Evolutionary conservation across 2,329 filamentous ascomycete genomes (phyloP).

Genomic region (Aspergillus sp.): DNA sequence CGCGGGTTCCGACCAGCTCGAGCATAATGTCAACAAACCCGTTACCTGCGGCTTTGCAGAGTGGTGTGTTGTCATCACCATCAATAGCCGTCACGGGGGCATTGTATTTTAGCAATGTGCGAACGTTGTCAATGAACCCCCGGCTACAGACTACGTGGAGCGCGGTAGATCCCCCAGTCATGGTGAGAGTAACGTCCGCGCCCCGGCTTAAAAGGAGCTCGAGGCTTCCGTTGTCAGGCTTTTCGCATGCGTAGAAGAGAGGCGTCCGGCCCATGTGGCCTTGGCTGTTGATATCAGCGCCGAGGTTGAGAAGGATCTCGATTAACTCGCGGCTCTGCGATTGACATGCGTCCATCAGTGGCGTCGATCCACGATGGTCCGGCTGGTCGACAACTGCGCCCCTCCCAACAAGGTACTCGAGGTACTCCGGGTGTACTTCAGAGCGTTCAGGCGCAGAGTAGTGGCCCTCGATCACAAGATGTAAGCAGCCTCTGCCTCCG

Average conservation of each 20-base stretch:
- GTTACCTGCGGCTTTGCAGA: background rate
- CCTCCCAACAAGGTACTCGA: background rate
- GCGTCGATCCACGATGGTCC: background rate
- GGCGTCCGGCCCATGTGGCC: background rate
- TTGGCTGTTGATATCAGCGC: background rate
- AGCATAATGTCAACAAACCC: background rate
- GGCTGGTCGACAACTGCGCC: background rate
- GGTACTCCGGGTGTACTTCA: background rate
- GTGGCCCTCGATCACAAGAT: background rate
- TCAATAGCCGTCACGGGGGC: background rate
- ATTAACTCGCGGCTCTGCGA: background rate
- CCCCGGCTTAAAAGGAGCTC: background rate
- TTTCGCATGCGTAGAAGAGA: background rate
- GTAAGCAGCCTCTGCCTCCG: background rate
- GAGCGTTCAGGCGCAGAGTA: background rate
- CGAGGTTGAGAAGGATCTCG: background rate
- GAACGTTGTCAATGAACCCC: background rate
- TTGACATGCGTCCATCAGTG: background rate
- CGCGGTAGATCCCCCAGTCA: background rate
- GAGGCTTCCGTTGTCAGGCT: background rate
- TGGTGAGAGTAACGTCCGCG: background rate
- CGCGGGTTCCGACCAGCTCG: background rate
- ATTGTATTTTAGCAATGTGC: background rate
- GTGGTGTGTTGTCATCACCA: background rate
- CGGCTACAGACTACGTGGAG: background rate